A percentile compares a stretch with the other conserved stretches of the same genome.
Conservation (phyloP, 1,139 yeast species). For the Schwanniomyces etchellsii region DNA sequence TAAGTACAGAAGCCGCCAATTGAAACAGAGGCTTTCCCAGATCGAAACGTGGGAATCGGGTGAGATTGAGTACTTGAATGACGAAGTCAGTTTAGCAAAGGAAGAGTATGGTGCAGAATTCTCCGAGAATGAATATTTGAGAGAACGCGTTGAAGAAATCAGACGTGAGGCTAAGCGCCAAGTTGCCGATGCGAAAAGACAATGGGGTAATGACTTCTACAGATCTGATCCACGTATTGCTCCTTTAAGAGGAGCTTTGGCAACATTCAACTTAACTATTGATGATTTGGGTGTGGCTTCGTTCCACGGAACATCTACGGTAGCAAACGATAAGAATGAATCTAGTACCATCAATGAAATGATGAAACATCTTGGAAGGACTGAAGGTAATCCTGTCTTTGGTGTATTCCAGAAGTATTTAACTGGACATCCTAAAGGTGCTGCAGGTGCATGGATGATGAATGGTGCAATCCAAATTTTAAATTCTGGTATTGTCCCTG, state of each 20-base stretch:
- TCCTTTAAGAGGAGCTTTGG: slow-evolving; percentile 95
- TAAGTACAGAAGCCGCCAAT: slow-evolving; percentile 91
- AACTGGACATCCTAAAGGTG: slow-evolving; percentile 99
- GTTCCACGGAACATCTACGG: slow-evolving; percentile 99
- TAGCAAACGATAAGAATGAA: slow-evolving; percentile 98
- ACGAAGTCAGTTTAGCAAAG: slow-evolving; percentile 51
- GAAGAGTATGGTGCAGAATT: slow-evolving; percentile 61
- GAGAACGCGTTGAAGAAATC: slow-evolving; percentile 85
- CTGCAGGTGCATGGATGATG: slow-evolving; percentile 99
- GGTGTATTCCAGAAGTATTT: slow-evolving; percentile 99
- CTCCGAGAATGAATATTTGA: slow-evolving; percentile 49
- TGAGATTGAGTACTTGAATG: slow-evolving; percentile 55
- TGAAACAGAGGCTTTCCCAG: slow-evolving; percentile 71
- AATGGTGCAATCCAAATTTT: slow-evolving; percentile 95
- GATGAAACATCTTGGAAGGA: slow-evolving; percentile 94
- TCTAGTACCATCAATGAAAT: slow-evolving; percentile 83
- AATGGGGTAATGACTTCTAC: slow-evolving; percentile 96
- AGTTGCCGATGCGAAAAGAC: slow-evolving; percentile 81
- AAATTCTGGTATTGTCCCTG: slow-evolving; percentile 93
- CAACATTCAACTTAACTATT: slow-evolving; percentile 84
- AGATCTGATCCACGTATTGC: slow-evolving; percentile 89
- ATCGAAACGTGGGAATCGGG: slow-evolving; percentile 80
- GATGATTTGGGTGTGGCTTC: slow-evolving; percentile 97
- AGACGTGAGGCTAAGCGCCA: slow-evolving; percentile 82
- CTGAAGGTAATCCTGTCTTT: slow-evolving; percentile 94